These are phyloP conservation scores for Hortiboletus flavorubellus DNA, from an alignment of 768 basidiomycete genomes.

Conservation along the genomic window DNA sequence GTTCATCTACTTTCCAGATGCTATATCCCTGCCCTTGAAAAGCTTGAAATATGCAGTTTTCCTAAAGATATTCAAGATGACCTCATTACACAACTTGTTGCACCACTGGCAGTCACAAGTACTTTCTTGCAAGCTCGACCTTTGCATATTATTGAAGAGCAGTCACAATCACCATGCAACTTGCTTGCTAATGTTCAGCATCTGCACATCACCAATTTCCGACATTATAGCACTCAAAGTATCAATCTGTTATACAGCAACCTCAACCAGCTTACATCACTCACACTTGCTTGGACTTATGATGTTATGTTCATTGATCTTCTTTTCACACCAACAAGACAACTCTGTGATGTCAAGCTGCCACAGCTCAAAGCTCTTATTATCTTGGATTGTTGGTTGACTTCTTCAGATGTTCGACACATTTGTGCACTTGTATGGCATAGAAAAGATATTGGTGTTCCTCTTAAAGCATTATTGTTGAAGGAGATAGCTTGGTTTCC, in stretches of 20 bases:
- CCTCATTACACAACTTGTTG: neutral
- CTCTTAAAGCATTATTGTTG: too few relatives aligned
- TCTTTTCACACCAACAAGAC: neutral
- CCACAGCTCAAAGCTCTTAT: neutral
- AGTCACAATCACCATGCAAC: neutral
- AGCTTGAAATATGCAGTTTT: neutral
- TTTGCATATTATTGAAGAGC: neutral
- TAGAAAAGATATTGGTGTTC: too few relatives aligned
- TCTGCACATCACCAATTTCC: neutral
- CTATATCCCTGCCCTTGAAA: neutral
- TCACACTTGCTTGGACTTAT: neutral
- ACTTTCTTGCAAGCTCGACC: neutral
- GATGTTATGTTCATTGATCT: neutral
- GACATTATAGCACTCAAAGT: too few relatives aligned
- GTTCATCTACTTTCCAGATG: neutral
- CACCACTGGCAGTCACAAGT: neutral
- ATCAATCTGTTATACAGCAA: neutral
- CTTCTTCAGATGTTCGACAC: too few relatives aligned
- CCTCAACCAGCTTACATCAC: neutral
- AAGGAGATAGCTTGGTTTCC: too few relatives aligned
- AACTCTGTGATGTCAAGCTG: neutral
- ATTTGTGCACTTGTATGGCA: too few relatives aligned
- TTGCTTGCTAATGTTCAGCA: neutral
- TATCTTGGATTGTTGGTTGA: too few relatives aligned
- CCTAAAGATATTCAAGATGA: rapidly evolving